Evolutionary conservation across 1,284 basidiomycete species (phyloP).

Genomic region (Fomitiporia mediterranea): DNA sequence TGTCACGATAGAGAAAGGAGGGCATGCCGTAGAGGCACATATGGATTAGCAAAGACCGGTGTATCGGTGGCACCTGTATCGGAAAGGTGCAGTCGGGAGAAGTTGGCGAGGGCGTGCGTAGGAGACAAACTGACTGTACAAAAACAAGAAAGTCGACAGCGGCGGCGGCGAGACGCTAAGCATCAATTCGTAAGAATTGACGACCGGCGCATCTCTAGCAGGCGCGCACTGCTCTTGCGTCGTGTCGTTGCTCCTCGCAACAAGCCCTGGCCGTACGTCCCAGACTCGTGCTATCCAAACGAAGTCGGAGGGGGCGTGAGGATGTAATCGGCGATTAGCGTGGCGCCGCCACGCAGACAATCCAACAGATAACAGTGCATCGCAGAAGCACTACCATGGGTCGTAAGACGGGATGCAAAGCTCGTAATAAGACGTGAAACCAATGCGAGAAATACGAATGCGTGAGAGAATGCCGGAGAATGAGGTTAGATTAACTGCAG

Average conservation of each 20-base stretch:
- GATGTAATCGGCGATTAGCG: not conserved
- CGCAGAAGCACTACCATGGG: conserved; percentile 16
- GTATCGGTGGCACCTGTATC: conserved; percentile 17
- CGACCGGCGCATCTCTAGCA: conserved; percentile 19
- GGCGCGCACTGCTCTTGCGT: conserved; percentile 20
- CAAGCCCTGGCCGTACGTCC: conserved; percentile 17
- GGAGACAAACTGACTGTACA: conserved; percentile 18
- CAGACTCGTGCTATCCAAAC: conserved; percentile 17
- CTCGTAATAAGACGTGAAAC: conserved; percentile 13
- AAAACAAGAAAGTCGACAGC: conserved; percentile 22
- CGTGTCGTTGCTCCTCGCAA: conserved; percentile 20
- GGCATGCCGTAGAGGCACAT: conserved; percentile 15
- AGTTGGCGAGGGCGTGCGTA: conserved; percentile 17
- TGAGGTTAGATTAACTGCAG: conserved; percentile 11
- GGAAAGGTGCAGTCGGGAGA: conserved; percentile 15
- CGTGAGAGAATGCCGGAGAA: conserved; percentile 10
- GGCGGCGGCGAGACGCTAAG: conserved; percentile 19
- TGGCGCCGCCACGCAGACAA: conserved; percentile 14
- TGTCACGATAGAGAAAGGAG: conserved; percentile 1
- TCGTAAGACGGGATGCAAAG: not conserved
- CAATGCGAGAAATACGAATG: conserved; percentile 11
- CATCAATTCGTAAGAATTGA: conserved; percentile 14
- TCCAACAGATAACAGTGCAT: conserved; percentile 11
- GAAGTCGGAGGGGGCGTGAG: not conserved
- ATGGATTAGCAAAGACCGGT: conserved; percentile 17